Conservation (phyloP, 1,139 yeast species). For the Debaryomyces sp. region DNA sequence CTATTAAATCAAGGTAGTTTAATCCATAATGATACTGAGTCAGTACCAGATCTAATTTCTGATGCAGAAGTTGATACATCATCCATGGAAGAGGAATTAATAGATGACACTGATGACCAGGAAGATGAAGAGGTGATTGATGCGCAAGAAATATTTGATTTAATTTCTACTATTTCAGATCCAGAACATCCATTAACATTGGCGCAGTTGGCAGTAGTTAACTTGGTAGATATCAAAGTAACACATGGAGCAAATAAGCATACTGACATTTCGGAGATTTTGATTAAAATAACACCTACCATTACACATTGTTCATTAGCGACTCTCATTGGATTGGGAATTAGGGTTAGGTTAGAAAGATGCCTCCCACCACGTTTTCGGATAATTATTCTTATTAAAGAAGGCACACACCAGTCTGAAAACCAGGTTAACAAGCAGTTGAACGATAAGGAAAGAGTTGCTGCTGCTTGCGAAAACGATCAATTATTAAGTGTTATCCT, state of each 20-base stretch:
- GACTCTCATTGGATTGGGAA: slow-evolving; percentile 92
- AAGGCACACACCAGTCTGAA: slow-evolving; percentile 95
- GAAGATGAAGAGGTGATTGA: slow-evolving; percentile 73
- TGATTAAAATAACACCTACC: slow-evolving; percentile 91
- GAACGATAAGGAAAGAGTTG: slow-evolving; percentile 96
- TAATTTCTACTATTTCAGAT: slow-evolving; percentile 87
- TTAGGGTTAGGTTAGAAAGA: slow-evolving; percentile 87
- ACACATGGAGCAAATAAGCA: slow-evolving; percentile 51
- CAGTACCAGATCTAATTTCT: slow-evolving; percentile 28
- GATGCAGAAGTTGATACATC: slow-evolving; percentile 26
- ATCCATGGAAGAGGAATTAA: slow-evolving; percentile 19
- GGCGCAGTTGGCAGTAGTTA: slow-evolving; percentile 94
- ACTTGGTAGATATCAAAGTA: slow-evolving; percentile 76
- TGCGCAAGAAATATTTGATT: slow-evolving; percentile 57
- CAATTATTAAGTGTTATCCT: slow-evolving; percentile 86
- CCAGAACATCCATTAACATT: slow-evolving; percentile 97
- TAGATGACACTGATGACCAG: slow-evolving; percentile 23
- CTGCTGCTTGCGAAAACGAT: slow-evolving; percentile 98
- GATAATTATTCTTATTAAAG: slow-evolving; percentile 75
- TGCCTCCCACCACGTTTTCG: slow-evolving; percentile 86
- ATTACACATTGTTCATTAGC: slow-evolving; percentile 97
- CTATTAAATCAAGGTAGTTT: slow-evolving; percentile 13
- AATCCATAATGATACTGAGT: slow-evolving; percentile 1
- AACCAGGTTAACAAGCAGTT: slow-evolving; percentile 94
- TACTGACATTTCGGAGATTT: slow-evolving; percentile 68